A percentile compares a stretch with the other conserved stretches of the same genome.
phyloP scores from a whole-genome alignment of 345 rosid genomes.

The Raphanus sativus region DNA sequence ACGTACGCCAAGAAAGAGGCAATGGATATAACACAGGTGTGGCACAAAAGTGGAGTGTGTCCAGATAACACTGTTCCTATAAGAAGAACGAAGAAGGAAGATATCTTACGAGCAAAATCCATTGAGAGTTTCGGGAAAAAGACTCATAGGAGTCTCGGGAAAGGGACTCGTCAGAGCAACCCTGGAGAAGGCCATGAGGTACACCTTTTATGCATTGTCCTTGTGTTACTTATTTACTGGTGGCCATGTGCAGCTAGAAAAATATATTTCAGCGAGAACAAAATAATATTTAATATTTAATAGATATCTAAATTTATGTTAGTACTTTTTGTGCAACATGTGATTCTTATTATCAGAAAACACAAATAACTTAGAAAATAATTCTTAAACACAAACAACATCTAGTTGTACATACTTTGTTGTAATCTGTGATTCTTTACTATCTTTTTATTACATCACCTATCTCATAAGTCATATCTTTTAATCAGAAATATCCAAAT shows the following conservation, averaged over 20 bases:
- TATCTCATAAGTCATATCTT: not conserved
- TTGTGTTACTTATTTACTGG: not conserved
- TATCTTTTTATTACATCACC: not conserved
- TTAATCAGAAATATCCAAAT: not conserved
- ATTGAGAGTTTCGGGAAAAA: not conserved
- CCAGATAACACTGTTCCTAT: not conserved
- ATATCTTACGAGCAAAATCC: not conserved
- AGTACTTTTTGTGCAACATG: not conserved
- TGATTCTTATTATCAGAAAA: not conserved
- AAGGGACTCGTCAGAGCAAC: constrained; percentile 21
- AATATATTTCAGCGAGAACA: not conserved
- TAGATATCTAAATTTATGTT: not conserved
- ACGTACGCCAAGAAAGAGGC: not conserved
- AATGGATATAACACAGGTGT: not conserved
- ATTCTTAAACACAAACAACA: not conserved
- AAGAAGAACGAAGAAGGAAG: not conserved
- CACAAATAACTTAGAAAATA: not conserved
- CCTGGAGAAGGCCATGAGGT: not conserved
- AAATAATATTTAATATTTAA: not conserved
- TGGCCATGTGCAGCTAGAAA: not conserved
- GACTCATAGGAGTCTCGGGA: not conserved
- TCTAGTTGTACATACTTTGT: not conserved
- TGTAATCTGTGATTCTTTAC: not conserved
- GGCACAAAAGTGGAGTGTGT: not conserved
- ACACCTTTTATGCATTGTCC: not conserved